Evolutionary conservation across 768 basidiomycete species (phyloP).

Genomic region (Podaxis mareebaensis): DNA sequence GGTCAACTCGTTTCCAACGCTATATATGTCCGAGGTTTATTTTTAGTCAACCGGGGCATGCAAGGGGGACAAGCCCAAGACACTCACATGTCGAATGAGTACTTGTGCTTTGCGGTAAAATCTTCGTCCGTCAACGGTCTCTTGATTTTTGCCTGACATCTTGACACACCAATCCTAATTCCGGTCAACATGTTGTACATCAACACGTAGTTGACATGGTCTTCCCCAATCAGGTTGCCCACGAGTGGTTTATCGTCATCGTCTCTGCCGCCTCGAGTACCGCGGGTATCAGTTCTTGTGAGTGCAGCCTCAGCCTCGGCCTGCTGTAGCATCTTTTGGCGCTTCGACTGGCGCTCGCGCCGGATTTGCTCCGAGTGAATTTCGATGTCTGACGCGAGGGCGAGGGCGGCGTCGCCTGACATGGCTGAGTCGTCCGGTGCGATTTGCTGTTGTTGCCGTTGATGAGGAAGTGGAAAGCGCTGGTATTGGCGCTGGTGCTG

Average conservation of each 20-base stretch:
- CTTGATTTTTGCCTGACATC: constrained; percentile 95
- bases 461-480: constrained; percentile 1
- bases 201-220: constrained; percentile 96
- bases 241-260: constrained; percentile 65
- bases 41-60: not conserved
- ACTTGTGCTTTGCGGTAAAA: constrained; percentile 89
- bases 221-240: constrained; percentile 97
- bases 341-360: constrained; percentile 71
- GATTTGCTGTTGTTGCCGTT: constrained; percentile 19
- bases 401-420: constrained; percentile 29
- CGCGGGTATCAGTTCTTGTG: constrained; percentile 32
- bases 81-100: constrained; percentile 94
- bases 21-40: constrained; percentile 27
- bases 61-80: not conserved
- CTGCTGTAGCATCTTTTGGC: constrained; percentile 64
- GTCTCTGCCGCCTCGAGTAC: constrained; percentile 21
- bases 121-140: constrained; percentile 84
- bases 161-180: constrained; percentile 92
- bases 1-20: constrained; percentile 96
- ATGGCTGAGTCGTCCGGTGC: constrained; percentile 35
- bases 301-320: constrained; percentile 62
- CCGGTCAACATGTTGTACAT: constrained; percentile 99
- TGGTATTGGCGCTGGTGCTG: constrained; percentile 4
- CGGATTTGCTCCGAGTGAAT: constrained; percentile 88
- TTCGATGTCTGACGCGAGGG: constrained; percentile 80